Evolutionary conservation across 1,284 basidiomycete species (phyloP), one percentile per base, ranked within the genome.

Genomic region (Mycosarcoma mackinlayi): DNA sequence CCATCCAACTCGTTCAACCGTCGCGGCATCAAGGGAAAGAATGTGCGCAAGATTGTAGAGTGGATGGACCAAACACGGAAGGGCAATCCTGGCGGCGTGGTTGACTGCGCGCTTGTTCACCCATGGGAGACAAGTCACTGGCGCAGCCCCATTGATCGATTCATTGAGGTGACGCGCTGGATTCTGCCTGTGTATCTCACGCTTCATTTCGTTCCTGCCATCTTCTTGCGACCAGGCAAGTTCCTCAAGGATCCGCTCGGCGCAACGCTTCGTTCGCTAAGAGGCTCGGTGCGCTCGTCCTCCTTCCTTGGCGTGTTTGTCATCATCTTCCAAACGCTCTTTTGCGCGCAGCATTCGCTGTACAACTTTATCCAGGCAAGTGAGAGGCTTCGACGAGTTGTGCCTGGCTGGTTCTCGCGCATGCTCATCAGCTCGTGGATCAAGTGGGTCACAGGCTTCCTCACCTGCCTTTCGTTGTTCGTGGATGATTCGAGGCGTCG

Each of bases 251-350:
- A 73, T 31, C 80, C 80, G 6, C 24, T 67, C 30, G 58, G 45
- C 4, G 61, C 69, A 3, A 55, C 75, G 24, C 24, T 69, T 25
- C 87, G 87, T 54, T 89, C 91, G 0, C 84, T 87, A 0, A 84
- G 88, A 77, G 93, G 93, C 9, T 93, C 93, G 10, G 83, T 89
- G 61, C 86, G 94, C 47, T 94, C 92, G 74, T 92, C 91, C 1
- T 89, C 93, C 0, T 98, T 98, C 86, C 84, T 98, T 23, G 92
- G 91, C 3, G 85, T 88, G 6, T 95, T 95, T 73, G 89, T 98
- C 37, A 84, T 90, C 38, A 89, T 93, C 62, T 95, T 91, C 82
- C 93, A 98, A 91, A 91, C 86, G 2, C 86, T 88, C 49, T 91
- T 91, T 83, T 98, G 94, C 83, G 84, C 88, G 44, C 90, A 91